A percentile compares a stretch with the other conserved stretches of the same genome.
Conservation (phyloP, 2,329 filamentous ascomycete species). For the Byssothecium circinans region DNA sequence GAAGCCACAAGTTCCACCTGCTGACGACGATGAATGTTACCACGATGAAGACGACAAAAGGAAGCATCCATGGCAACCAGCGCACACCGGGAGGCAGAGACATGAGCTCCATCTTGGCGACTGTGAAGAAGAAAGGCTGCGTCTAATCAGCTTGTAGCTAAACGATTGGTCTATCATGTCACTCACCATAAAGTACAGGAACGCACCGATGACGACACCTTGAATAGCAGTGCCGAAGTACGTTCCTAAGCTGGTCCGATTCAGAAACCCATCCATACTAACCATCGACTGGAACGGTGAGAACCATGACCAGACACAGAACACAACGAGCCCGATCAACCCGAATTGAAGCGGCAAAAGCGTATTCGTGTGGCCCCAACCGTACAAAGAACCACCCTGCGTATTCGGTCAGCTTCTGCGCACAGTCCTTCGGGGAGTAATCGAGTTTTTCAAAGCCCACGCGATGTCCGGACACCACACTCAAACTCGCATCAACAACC, state of each 20-base stretch:
- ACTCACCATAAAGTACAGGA: conserved; percentile 35
- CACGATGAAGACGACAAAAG: conserved; percentile 25
- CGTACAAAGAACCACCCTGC: conserved; percentile 24
- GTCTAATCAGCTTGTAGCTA: conserved; percentile 5
- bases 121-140: conserved; percentile 33
- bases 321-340: conserved; percentile 18
- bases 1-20: conserved; percentile 24
- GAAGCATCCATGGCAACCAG: conserved; percentile 35
- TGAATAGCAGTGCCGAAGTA: conserved; percentile 36
- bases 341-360: conserved; percentile 23
- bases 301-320: conserved; percentile 24
- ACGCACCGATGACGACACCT: conserved; percentile 25
- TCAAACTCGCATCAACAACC: not conserved
- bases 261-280: conserved; percentile 30
- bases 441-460: not conserved
- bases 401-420: conserved; percentile 4
- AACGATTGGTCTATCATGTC: not conserved
- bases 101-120: conserved; percentile 21
- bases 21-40: conserved; percentile 25
- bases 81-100: conserved; percentile 25
- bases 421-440: conserved; percentile 2
- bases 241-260: conserved; percentile 27
- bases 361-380: conserved; percentile 22
- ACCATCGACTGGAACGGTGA: conserved; percentile 27
- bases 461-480: conserved; percentile 1